Conservation (phyloP, 148 eudicot genomes). For the Camellia granthamiana region DNA sequence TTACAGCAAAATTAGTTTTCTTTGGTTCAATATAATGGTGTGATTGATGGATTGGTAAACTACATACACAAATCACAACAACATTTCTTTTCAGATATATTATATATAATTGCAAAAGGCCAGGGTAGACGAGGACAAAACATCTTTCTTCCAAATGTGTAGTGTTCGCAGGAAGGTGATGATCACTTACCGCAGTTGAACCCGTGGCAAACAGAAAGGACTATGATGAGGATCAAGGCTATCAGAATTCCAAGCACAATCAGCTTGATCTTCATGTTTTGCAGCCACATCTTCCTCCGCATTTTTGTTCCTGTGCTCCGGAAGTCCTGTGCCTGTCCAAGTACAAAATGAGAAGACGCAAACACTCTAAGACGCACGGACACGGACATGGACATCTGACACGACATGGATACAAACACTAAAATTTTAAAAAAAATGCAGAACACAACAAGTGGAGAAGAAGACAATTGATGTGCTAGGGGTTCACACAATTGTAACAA, state of each 20-base stretch:
- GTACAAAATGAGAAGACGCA: neutral
- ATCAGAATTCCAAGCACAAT: slow-evolving; percentile 27
- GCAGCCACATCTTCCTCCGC: slow-evolving; percentile 31
- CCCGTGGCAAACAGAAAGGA: slow-evolving; percentile 30
- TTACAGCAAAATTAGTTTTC: neutral
- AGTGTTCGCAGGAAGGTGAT: neutral
- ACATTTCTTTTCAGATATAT: neutral
- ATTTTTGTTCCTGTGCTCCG: slow-evolving; percentile 20
- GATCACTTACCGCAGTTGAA: slow-evolving; percentile 25
- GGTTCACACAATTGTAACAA: neutral
- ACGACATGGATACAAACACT: no score
- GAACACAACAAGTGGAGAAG: neutral
- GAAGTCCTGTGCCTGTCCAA: slow-evolving; percentile 34
- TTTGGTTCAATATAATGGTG: neutral
- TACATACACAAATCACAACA: slow-evolving; percentile 11
- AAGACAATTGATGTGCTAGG: no score
- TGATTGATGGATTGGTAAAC: neutral
- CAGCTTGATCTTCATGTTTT: slow-evolving; percentile 32
- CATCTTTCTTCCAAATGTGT: neutral
- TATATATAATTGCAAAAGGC: neutral
- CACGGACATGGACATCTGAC: no score
- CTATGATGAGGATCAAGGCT: slow-evolving; percentile 31
- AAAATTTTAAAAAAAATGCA: no score
- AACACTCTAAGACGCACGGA: neutral
- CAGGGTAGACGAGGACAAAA: neutral